phyloP scores from a whole-genome alignment of 129 eudicot genomes.

The Logfia minima region DNA sequence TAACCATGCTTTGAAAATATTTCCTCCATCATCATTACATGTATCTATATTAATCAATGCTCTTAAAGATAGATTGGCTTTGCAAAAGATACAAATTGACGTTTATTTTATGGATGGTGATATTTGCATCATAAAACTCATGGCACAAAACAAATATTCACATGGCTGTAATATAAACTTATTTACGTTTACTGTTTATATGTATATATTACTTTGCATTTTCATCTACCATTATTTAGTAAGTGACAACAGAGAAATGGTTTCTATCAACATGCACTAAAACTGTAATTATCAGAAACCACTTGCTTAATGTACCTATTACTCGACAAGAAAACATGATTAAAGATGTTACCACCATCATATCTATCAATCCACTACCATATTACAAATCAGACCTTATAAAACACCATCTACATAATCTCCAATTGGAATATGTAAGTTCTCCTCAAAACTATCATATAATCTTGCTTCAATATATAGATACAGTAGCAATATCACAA shows the following conservation, averaged over 20 bases:
- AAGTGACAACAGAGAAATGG: background rate
- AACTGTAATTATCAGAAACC: conserved; percentile 23
- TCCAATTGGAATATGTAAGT: conserved; percentile 11
- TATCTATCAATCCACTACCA: conserved; percentile 23
- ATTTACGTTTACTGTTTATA: background rate
- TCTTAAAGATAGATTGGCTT: conserved; percentile 15
- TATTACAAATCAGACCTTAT: conserved; percentile 28
- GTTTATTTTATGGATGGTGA: too few relatives aligned
- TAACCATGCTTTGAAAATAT: conserved; percentile 44
- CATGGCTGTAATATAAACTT: too few relatives aligned
- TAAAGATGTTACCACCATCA: conserved; percentile 39
- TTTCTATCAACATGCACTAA: conserved; percentile 29
- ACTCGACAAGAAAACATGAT: conserved; percentile 34
- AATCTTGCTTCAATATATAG: conserved; percentile 1
- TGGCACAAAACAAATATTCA: too few relatives aligned
- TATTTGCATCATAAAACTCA: too few relatives aligned
- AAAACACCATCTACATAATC: conserved; percentile 25
- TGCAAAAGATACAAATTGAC: too few relatives aligned
- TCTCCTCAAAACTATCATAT: background rate
- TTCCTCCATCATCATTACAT: conserved; percentile 32
- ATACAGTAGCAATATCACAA: conserved; percentile 1
- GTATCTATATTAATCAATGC: background rate
- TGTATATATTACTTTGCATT: background rate
- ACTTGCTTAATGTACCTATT: conserved; percentile 34
- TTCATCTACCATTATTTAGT: background rate